These are phyloP conservation scores for Lasiodiplodia gonubiensis DNA, from an alignment of 2,329 filamentous ascomycete species.

Conservation along the genomic window DNA sequence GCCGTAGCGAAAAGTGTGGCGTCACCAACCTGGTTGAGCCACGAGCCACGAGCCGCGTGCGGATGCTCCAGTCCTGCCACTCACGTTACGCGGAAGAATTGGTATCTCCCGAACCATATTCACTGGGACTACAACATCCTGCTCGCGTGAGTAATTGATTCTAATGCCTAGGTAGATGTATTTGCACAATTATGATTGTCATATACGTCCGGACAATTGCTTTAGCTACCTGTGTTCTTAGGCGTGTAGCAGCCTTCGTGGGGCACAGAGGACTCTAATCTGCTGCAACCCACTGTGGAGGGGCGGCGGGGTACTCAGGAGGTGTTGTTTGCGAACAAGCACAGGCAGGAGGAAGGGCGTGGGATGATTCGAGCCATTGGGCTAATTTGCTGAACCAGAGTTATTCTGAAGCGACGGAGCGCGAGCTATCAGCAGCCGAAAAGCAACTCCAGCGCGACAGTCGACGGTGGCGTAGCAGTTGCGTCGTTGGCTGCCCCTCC, in stretches of 20 bases:
- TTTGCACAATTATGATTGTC: too few species aligned
- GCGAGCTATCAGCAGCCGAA: background rate
- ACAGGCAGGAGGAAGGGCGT: background rate
- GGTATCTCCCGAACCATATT: too few species aligned
- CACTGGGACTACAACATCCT: too few species aligned
- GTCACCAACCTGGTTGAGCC: constrained; percentile 23
- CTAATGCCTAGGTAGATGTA: too few species aligned
- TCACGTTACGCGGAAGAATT: constrained; percentile 4
- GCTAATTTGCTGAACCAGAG: background rate
- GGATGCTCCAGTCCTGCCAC: constrained; percentile 4
- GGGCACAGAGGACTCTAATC: too few species aligned
- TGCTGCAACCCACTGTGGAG: background rate
- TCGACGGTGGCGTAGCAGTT: constrained; percentile 8
- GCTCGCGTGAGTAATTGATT: too few species aligned
- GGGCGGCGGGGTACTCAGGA: background rate
- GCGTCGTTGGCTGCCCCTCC: constrained; percentile 1
- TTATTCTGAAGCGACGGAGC: background rate
- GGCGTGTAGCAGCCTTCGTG: too few species aligned
- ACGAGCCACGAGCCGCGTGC: constrained; percentile 21
- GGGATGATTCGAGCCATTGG: background rate
- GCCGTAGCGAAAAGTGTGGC: background rate
- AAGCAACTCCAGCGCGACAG: background rate
- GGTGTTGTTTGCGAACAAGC: constrained; percentile 1
- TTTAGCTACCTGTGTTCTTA: too few species aligned
- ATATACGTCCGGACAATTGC: too few species aligned